Conservation (phyloP, 495 filamentous ascomycete species). For the Hyaloscypha variabilis region DNA sequence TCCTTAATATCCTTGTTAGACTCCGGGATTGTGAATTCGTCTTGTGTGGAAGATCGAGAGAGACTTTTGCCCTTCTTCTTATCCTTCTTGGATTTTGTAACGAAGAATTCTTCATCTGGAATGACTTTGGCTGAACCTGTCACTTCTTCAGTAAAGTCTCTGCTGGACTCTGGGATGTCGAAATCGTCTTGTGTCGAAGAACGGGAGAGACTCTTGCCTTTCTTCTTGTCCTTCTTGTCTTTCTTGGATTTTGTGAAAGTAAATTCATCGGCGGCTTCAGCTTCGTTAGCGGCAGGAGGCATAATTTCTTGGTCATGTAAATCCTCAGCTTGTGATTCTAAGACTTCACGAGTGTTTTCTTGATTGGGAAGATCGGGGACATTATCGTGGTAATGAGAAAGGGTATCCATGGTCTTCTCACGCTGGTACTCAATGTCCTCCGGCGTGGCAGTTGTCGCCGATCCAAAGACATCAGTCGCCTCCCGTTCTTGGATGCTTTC, state of each 20-base stretch:
- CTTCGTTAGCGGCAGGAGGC: not conserved
- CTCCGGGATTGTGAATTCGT: slow-evolving; percentile 16
- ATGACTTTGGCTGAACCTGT: slow-evolving; percentile 7
- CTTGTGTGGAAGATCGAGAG: slow-evolving; percentile 21
- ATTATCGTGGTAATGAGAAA: slow-evolving; percentile 13
- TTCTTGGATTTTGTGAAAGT: slow-evolving; percentile 31
- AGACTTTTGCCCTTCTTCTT: slow-evolving; percentile 41
- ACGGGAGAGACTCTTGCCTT: slow-evolving; percentile 29
- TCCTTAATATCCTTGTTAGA: slow-evolving; percentile 10
- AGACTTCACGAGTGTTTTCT: not conserved
- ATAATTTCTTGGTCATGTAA: not conserved
- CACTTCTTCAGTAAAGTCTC: slow-evolving; percentile 7
- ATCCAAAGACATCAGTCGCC: slow-evolving; percentile 15
- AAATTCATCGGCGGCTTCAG: slow-evolving; percentile 16
- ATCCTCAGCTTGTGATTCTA: not conserved
- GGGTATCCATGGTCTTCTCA: slow-evolving; percentile 14
- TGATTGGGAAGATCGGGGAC: not conserved
- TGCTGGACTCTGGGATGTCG: slow-evolving; percentile 16
- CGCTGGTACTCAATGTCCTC: slow-evolving; percentile 15
- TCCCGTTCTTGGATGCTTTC: slow-evolving; percentile 27
- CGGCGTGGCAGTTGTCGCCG: not conserved
- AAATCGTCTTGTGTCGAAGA: slow-evolving; percentile 24
- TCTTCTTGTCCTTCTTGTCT: slow-evolving; percentile 36
- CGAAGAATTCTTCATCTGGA: slow-evolving; percentile 14
- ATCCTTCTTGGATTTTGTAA: slow-evolving; percentile 34